These are phyloP conservation scores for Coccomyxa subellipsoidea DNA, from an alignment of 163 green algal genomes.

Conservation along the genomic window DNA sequence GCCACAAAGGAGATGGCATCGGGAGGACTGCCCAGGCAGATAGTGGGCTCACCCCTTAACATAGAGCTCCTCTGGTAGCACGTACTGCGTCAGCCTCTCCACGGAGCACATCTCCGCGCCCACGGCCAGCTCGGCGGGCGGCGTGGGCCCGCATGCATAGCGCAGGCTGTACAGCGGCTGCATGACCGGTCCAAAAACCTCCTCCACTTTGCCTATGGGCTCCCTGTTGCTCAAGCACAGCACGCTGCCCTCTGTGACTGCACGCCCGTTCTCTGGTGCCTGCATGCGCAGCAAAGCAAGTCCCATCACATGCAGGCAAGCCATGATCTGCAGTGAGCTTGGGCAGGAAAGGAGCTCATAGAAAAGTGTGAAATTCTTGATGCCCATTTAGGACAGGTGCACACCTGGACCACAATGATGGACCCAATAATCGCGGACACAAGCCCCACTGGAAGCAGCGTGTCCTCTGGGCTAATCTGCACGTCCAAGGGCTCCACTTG, in stretches of 20 bases:
- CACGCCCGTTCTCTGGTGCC: conserved; percentile 44
- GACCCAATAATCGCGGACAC: conserved; percentile 60
- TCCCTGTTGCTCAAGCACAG: conserved; percentile 46
- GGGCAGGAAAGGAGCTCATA: background rate
- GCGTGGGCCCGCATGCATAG: conserved; percentile 27
- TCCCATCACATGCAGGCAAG: background rate
- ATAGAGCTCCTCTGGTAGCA: conserved; percentile 30
- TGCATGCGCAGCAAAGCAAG: conserved; percentile 33
- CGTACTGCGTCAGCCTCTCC: conserved; percentile 31
- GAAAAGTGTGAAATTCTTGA: background rate
- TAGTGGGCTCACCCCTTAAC: conserved; percentile 11
- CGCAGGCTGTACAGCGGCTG: conserved; percentile 67
- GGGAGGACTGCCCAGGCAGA: too few species aligned
- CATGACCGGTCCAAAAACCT: conserved; percentile 69
- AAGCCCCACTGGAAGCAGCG: conserved; percentile 30
- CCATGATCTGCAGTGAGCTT: background rate
- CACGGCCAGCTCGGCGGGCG: conserved; percentile 10
- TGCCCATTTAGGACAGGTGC: background rate
- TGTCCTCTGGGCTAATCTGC: conserved; percentile 26
- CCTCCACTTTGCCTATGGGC: conserved; percentile 63
- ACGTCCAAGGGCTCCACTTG: conserved; percentile 14
- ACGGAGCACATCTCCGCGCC: conserved; percentile 16
- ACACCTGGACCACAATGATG: conserved; percentile 67
- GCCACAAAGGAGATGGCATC: too few species aligned
- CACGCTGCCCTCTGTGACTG: conserved; percentile 61